Evolutionary conservation across 768 basidiomycete genomes (phyloP).

Genomic region (Neoboletus subvelutipes): DNA sequence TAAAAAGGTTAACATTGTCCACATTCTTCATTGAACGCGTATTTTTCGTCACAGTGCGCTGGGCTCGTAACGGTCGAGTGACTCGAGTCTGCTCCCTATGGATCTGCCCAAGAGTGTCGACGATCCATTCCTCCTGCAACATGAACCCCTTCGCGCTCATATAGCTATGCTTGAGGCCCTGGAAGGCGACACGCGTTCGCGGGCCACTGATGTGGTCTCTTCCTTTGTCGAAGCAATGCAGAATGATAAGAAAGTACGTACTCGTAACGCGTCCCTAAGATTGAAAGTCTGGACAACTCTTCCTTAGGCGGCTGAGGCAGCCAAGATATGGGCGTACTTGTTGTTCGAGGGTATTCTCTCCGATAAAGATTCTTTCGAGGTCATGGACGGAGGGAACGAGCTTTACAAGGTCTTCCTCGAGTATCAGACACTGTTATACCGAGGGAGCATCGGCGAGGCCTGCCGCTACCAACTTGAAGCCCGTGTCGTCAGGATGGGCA

Average conservation of each 20-base stretch:
- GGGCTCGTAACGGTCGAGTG: neutral
- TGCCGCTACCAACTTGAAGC: neutral
- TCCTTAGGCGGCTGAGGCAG: constrained; percentile 13
- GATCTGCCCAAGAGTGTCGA: constrained; percentile 14
- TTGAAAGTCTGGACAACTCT: neutral
- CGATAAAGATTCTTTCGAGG: neutral
- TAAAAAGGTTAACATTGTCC: neutral
- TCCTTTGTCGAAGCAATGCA: constrained; percentile 16
- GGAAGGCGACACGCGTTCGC: neutral
- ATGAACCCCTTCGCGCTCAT: constrained; percentile 20
- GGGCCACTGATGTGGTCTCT: neutral
- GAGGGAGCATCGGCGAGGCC: neutral
- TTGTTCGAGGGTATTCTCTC: constrained; percentile 1
- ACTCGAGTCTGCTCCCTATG: constrained; percentile 5
- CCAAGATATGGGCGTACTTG: constrained; percentile 14
- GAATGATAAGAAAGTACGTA: constrained; percentile 14
- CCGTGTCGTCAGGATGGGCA: constrained; percentile 4
- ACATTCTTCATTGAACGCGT: neutral
- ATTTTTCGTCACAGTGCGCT: neutral
- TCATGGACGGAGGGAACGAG: constrained; percentile 6
- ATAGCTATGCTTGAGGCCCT: neutral
- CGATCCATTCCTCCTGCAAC: constrained; percentile 21
- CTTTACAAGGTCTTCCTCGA: constrained; percentile 24
- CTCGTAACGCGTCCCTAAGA: neutral
- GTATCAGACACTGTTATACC: constrained; percentile 14